Base-by-base conservation (phyloP, 176 grass and related monocot genomes). In the Aechmea fasciata region DNA sequence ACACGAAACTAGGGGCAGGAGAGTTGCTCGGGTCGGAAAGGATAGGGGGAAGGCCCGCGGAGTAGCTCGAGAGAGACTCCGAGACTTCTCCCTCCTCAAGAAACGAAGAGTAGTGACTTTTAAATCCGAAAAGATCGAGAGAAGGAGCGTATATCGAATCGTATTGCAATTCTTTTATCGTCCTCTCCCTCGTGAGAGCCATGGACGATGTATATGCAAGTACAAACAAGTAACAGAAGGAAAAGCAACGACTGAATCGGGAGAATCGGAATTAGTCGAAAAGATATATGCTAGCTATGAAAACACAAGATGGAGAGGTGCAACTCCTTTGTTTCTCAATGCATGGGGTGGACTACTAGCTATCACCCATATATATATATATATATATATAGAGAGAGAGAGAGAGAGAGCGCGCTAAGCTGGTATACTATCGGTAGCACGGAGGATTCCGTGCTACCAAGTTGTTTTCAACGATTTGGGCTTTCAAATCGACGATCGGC, bases 61-160 rank as follows among this genome's bases (percentile, higher is more conserved):
- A 79, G 47, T 79, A 79, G 19, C 75, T 63, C 10, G 47, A 26
- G n/a, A 74, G 13, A 20, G 70, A 79, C 11, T 73, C 81, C 11
- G 69, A 78, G 50, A 61, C 70, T 25, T 78, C 75, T 51, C 76
- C 74, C 13, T 78, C 74, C 1, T 70, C 52, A 8, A 84, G 26
- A n/a, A 79, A 12, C 14, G 41, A 70, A 48, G 24, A 41, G 13
- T 67, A 61, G 24, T 73, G 47, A 47, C 71, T 65, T 63, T 79
- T 84, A 41, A 68, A 83, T 13, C 85, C 73, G 19, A 88, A 88
- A 11, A 91, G 83, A 57, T 88, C 85, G 12, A 96, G 83, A 0
- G 88, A 82, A 76, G 80, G 83, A 49, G 92, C 78, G 48, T 80
- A 89, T 47, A 84, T 28, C 1, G 69, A 18, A 55, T 64, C 66